Percentiles rank a stretch among this genome's conserved stretches.
These are phyloP conservation scores for Coemansia sp. DNA, from an alignment of 192 early-diverging fungal genomes.

Conservation along the genomic window DNA sequence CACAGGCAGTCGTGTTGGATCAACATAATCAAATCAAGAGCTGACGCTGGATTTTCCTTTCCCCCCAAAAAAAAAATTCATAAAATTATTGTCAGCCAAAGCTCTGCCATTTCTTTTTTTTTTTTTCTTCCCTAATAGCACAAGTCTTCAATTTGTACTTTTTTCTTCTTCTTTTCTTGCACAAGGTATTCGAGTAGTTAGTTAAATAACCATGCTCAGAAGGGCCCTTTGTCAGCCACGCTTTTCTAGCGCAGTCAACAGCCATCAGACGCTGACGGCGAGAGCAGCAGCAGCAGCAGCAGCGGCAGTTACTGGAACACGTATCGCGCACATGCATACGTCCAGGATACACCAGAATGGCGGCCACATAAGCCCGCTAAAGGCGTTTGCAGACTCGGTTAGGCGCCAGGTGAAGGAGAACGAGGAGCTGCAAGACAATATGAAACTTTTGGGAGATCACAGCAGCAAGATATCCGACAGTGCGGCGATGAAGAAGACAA, in stretches of 20 bases:
- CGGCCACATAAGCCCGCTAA: constrained; percentile 60
- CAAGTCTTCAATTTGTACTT: not conserved
- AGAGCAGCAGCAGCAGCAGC: not conserved
- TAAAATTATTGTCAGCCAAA: too few relatives aligned
- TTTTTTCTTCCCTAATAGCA: not conserved
- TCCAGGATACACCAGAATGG: constrained; percentile 30
- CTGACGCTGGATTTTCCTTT: too few relatives aligned
- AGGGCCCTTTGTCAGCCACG: constrained; percentile 33
- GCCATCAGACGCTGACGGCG: not conserved
- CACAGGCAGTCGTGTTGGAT: not conserved
- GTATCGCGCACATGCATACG: constrained; percentile 34
- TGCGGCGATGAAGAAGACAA: constrained; percentile 85
- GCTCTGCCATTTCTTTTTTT: not conserved
- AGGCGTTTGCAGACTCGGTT: constrained; percentile 85
- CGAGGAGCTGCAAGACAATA: constrained; percentile 86
- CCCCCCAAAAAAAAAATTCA: too few relatives aligned
- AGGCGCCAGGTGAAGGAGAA: constrained; percentile 93
- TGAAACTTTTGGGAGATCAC: constrained; percentile 86
- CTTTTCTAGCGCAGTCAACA: constrained; percentile 3
- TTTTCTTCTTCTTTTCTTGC: constrained; percentile 6
- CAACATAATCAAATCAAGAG: not conserved
- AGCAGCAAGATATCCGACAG: constrained; percentile 78
- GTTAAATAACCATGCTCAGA: constrained; percentile 15
- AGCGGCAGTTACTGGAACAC: not conserved
- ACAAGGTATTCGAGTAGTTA: not conserved